phyloP scores from a whole-genome alignment of 2,329 filamentous ascomycete species.

The Lachnellula subtilissima region DNA sequence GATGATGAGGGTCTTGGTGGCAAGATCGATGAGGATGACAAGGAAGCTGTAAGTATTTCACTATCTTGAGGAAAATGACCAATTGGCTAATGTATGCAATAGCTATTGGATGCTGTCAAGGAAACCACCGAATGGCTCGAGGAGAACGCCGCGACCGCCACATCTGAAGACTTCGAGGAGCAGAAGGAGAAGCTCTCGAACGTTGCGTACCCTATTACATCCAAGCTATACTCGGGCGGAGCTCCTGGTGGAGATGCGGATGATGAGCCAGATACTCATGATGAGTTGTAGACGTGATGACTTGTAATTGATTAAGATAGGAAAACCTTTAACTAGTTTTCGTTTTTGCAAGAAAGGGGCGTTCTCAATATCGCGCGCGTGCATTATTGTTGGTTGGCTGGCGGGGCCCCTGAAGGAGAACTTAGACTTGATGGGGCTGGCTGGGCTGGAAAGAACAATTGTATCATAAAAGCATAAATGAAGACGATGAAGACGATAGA shows the following conservation, averaged over 20 bases:
- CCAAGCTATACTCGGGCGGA: conserved; percentile 79
- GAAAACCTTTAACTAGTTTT: not conserved
- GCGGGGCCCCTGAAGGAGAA: not conserved
- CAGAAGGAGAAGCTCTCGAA: conserved; percentile 98
- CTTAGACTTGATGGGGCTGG: not conserved
- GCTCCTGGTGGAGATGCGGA: conserved; percentile 63
- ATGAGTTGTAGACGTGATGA: conserved; percentile 63
- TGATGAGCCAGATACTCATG: conserved; percentile 65
- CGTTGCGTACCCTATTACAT: conserved; percentile 97
- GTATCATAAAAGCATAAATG: conserved; percentile 14
- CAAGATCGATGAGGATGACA: conserved; percentile 98
- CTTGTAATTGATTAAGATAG: not conserved
- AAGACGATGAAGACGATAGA: not conserved
- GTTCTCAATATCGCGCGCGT: not conserved
- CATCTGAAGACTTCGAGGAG: conserved; percentile 94
- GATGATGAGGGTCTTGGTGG: conserved; percentile 94
- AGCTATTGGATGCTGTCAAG: conserved; percentile 93
- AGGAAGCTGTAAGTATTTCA: conserved; percentile 70
- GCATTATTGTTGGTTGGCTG: conserved; percentile 7
- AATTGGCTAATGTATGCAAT: conserved; percentile 33
- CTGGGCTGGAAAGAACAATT: not conserved
- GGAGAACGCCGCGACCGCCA: conserved; percentile 82
- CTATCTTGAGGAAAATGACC: not conserved
- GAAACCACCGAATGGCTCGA: conserved; percentile 96
- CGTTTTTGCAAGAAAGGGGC: not conserved